Evolutionary conservation across 768 basidiomycete species (phyloP).

Genomic region (Lentinula detonsa): DNA sequence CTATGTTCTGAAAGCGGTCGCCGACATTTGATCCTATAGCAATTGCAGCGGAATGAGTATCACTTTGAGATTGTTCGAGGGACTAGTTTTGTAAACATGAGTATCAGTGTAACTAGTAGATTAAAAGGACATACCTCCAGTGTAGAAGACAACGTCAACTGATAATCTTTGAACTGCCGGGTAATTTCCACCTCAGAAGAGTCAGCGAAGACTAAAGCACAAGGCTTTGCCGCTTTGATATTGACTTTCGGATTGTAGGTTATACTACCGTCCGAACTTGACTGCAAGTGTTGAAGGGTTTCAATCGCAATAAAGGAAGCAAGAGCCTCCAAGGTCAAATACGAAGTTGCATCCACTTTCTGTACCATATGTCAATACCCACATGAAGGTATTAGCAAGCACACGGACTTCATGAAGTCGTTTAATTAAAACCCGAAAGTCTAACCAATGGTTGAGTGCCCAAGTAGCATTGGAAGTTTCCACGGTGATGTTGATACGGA

Average conservation of each 20-base stretch:
- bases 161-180: slow-evolving; percentile 35
- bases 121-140: not conserved
- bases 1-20: slow-evolving; percentile 79
- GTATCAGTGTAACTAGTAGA: not conserved
- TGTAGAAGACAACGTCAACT: not conserved
- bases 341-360: slow-evolving; percentile 44
- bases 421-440: slow-evolving; percentile 3
- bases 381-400: not conserved
- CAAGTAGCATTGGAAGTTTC: slow-evolving; percentile 16
- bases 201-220: slow-evolving; percentile 61
- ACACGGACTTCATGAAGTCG: slow-evolving; percentile 26
- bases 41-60: slow-evolving; percentile 43
- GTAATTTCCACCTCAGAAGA: slow-evolving; percentile 59
- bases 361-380: slow-evolving; percentile 16
- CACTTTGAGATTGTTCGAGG: not conserved
- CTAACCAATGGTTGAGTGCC: slow-evolving; percentile 12
- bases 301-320: slow-evolving; percentile 47
- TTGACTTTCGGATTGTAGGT: slow-evolving; percentile 27
- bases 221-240: slow-evolving; percentile 65
- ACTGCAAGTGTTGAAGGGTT: slow-evolving; percentile 27
- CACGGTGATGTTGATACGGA: slow-evolving; percentile 38
- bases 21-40: slow-evolving; percentile 91
- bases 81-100: not conserved
- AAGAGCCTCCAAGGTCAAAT: slow-evolving; percentile 67
- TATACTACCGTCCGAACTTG: slow-evolving; percentile 1